Evolutionary conservation across 306 rosid genomes (phyloP).

Genomic region (Delonix regia): DNA sequence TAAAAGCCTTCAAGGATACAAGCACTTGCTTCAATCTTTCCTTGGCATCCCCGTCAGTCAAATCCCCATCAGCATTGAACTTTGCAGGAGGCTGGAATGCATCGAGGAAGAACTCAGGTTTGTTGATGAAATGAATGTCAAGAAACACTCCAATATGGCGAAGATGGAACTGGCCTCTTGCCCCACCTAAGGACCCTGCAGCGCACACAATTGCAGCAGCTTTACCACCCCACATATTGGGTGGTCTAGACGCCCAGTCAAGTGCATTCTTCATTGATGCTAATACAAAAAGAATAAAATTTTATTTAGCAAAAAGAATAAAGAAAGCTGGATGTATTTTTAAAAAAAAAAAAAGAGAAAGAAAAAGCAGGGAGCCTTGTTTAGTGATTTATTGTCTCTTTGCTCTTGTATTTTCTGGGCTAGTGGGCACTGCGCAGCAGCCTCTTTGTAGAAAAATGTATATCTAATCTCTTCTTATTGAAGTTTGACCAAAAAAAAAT

Average conservation of each 20-base stretch:
- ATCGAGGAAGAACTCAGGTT: slow-evolving; percentile 55
- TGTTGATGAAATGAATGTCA: slow-evolving; percentile 68
- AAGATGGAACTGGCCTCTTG: slow-evolving; percentile 59
- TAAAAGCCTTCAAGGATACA: slow-evolving; percentile 43
- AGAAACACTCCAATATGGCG: slow-evolving; percentile 65
- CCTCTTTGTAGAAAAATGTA: too few relatives aligned
- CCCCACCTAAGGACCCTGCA: slow-evolving; percentile 60
- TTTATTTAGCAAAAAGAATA: background rate
- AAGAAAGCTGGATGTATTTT: too few relatives aligned
- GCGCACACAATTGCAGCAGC: background rate
- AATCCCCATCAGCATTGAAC: slow-evolving; percentile 49
- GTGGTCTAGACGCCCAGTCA: slow-evolving; percentile 71
- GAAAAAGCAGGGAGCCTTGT: too few relatives aligned
- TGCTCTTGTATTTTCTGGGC: too few relatives aligned
- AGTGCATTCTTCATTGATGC: slow-evolving; percentile 66
- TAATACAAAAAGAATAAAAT: background rate
- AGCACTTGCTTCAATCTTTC: slow-evolving; percentile 47
- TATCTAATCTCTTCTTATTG: too few relatives aligned
- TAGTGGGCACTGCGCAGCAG: too few relatives aligned
- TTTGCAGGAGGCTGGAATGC: slow-evolving; percentile 52
- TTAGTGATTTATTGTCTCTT: too few relatives aligned
- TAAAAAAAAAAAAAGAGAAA: too few relatives aligned
- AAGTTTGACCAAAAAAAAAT: too few relatives aligned
- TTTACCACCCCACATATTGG: slow-evolving; percentile 66
- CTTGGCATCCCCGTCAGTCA: slow-evolving; percentile 42